Conservation (phyloP, 2,329 filamentous ascomycete genomes). For the Pochonia chlamydosporia region DNA sequence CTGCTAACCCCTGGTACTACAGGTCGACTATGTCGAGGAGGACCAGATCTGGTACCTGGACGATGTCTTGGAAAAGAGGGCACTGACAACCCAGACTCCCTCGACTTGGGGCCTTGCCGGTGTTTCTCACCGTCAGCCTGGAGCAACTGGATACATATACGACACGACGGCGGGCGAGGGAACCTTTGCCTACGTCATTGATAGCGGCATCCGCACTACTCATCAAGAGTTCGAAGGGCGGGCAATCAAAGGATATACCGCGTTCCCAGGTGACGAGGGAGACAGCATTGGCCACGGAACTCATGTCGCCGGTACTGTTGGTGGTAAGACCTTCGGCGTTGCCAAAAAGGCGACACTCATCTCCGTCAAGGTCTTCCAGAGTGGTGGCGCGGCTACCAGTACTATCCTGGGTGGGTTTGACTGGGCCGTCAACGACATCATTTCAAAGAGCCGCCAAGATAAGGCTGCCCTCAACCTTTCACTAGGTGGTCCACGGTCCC, state of each 20-base stretch:
- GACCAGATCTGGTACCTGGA: background rate
- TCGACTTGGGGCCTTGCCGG: background rate
- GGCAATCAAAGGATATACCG: constrained; percentile 31
- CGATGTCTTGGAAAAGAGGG: background rate
- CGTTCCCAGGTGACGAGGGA: constrained; percentile 23
- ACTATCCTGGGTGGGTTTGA: constrained; percentile 25
- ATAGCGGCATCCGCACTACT: constrained; percentile 50
- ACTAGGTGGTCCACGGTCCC: constrained; percentile 25
- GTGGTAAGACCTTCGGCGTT: constrained; percentile 37
- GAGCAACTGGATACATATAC: constrained; percentile 35
- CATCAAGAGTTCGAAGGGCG: constrained; percentile 47
- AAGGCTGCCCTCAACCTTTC: constrained; percentile 51
- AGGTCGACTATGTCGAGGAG: background rate
- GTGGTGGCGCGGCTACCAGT: constrained; percentile 7
- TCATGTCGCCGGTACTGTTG: constrained; percentile 40
- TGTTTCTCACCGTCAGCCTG: constrained; percentile 18
- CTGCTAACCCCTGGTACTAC: background rate
- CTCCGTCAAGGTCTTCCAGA: constrained; percentile 40
- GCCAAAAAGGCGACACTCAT: constrained; percentile 36
- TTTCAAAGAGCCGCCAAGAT: constrained; percentile 26
- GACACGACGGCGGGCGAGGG: constrained; percentile 43
- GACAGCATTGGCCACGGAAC: constrained; percentile 41
- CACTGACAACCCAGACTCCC: background rate
- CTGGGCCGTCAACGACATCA: constrained; percentile 37
- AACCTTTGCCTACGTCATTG: constrained; percentile 54